A percentile compares a stretch with the other conserved stretches of the same genome.
phyloP scores from a whole-genome alignment of 805 yeast species.

The Saccharomycopsis sp. region DNA sequence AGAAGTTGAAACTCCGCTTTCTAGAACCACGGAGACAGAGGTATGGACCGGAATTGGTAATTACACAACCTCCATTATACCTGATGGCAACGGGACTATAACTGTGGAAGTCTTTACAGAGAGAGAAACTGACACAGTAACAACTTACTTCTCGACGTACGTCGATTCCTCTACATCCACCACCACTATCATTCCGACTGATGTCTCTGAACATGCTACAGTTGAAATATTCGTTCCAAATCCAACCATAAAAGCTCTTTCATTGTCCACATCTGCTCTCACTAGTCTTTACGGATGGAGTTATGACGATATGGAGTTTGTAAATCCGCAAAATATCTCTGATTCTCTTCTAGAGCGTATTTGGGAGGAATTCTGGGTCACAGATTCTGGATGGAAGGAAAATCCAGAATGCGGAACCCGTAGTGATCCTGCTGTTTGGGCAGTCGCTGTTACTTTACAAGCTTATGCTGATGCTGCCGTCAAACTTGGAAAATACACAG shows the following conservation, averaged over 20 bases:
- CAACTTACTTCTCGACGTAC: background rate
- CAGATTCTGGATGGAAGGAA: background rate
- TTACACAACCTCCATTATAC: background rate
- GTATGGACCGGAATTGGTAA: background rate
- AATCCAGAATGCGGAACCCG: constrained; percentile 2
- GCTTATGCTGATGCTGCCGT: constrained; percentile 54
- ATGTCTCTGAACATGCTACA: background rate
- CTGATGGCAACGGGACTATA: background rate
- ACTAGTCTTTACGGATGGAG: background rate
- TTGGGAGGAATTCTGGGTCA: background rate
- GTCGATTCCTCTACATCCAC: background rate
- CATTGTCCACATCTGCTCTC: background rate
- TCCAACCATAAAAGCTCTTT: background rate
- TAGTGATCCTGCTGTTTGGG: constrained; percentile 39
- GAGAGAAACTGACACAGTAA: background rate
- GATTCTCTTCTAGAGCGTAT: background rate
- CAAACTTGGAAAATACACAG: background rate
- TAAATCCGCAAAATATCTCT: background rate
- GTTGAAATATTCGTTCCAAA: background rate
- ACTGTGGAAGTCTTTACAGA: background rate
- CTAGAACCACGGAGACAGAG: background rate
- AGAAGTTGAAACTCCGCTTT: background rate
- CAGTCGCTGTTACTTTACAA: constrained; percentile 57
- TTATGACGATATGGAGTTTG: background rate
- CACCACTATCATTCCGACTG: background rate